Evolutionary conservation across 208 protist species (phyloP).

Genomic region (Trypanosoma boissoni): DNA sequence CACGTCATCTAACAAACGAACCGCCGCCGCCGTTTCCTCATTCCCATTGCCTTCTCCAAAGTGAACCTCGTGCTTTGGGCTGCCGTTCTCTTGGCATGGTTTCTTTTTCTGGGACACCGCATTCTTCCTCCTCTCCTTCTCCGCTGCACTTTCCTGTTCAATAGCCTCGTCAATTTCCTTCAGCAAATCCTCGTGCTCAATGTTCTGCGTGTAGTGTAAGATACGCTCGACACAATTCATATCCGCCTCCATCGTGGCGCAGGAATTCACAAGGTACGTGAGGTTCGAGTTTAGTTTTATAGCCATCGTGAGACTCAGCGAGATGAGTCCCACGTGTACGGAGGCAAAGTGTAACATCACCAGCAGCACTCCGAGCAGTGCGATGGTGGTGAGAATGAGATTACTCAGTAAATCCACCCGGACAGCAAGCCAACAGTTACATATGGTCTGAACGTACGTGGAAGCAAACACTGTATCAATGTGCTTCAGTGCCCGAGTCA

Average conservation of each 20-base stretch:
- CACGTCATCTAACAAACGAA: not conserved
- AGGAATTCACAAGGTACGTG: conserved; percentile 54
- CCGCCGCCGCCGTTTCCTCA: not conserved
- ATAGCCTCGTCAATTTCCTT: conserved; percentile 22
- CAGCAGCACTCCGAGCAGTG: conserved; percentile 40
- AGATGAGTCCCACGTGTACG: conserved; percentile 48
- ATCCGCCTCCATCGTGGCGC: conserved; percentile 56
- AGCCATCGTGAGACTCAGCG: conserved; percentile 58
- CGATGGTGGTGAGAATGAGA: conserved; percentile 55
- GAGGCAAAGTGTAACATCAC: conserved; percentile 22
- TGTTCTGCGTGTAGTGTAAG: conserved; percentile 67
- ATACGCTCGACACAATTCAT: conserved; percentile 88
- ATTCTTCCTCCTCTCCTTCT: not conserved
- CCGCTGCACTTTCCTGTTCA: too few species aligned
- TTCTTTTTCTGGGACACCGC: not conserved
- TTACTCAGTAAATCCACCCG: conserved; percentile 88
- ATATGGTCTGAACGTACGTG: conserved; percentile 45
- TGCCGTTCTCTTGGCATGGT: not conserved
- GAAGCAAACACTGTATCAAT: conserved; percentile 56
- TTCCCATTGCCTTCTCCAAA: not conserved
- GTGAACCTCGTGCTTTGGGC: too few species aligned
- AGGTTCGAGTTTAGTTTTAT: conserved; percentile 57
- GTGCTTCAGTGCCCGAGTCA: conserved; percentile 34
- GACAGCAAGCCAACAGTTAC: conserved; percentile 88
- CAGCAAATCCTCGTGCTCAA: conserved; percentile 50